Conservation (phyloP, 169 alveolate species). For the Cryptosporidium parvum region DNA sequence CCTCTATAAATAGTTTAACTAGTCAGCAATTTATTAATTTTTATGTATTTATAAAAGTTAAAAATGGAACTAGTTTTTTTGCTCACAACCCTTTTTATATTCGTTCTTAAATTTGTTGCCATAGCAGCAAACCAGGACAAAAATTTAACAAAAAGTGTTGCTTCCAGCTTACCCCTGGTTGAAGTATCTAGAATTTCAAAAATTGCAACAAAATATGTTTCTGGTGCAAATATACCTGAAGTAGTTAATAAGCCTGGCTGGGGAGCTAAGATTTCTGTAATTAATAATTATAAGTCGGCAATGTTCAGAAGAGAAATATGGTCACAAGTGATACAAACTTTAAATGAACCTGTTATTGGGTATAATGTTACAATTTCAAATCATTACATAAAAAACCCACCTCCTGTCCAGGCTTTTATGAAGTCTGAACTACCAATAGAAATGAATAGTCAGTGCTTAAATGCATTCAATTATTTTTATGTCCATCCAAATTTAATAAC, state of each 20-base stretch:
- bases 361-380: constrained; percentile 39
- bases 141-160: not conserved
- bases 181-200: constrained; percentile 53
- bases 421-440: constrained; percentile 55
- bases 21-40: not conserved
- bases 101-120: not conserved
- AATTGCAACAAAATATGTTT: constrained; percentile 58
- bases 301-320: constrained; percentile 50
- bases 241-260: constrained; percentile 41
- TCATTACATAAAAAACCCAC: constrained; percentile 31
- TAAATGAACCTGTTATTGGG: constrained; percentile 40
- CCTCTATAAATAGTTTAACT: not conserved
- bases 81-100: not conserved
- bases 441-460: constrained; percentile 51
- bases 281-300: constrained; percentile 44
- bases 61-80: not conserved
- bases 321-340: constrained; percentile 15
- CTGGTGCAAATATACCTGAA: constrained; percentile 72
- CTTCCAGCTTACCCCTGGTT: constrained; percentile 8
- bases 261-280: constrained; percentile 28
- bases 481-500: constrained; percentile 35
- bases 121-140: constrained; percentile 4
- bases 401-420: constrained; percentile 71
- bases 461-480: constrained; percentile 64
- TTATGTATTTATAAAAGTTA: not conserved